Base-by-base conservation (phyloP, 2,329 filamentous ascomycete genomes). In the Penicillium aurantiogriseum region DNA sequence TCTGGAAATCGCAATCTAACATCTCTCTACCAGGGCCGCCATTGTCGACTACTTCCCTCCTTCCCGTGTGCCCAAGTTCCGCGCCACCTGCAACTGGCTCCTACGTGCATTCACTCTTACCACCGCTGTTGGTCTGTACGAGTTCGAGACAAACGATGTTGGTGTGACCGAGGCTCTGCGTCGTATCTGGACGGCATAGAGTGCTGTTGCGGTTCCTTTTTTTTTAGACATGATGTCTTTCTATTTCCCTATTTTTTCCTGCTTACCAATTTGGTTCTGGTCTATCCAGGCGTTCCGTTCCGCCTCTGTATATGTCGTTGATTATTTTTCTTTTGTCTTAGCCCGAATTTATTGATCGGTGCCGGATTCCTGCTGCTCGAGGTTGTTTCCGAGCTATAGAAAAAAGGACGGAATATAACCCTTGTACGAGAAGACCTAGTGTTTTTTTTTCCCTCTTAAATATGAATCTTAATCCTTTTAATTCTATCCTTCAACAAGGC, bases 111-210 rank as follows among this genome's bases (percentile, higher is more conserved):
- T 85, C 59, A 97, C 95, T 11, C 81, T 93, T 57, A 80, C 91
- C 51, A 90, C 92, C 62, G 92, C 90, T 50, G 83, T 96, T 64
- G 92, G 92, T 57, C 83, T 97, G 71, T 99, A 99, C 79, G 93
- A 97, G 78, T 97, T 97, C 70, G 94, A 99, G 87, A 99, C 94
- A 33, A 97, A 97, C 73, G 94, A 99, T 67, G 91, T 99, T 51
- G 94, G 94, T 65, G 76, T 99, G 59, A 96, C 92, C 9, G 93
- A 96, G 83, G 88, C 88, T 33, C 83, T 97, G 65, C 91, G 89
- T 83, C 85, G 89, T 73, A 81, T 97, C 62, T 99, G 94, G 94
- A 90, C 83, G 71, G 93, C 94, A 70, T 77, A 72, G 67, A 71
- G 57, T 25, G 54, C 33, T 53, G 52, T 36, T 51, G 43, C 54